phyloP scores from a whole-genome alignment of 257 asterid genomes.

The Asclepias syriaca region DNA sequence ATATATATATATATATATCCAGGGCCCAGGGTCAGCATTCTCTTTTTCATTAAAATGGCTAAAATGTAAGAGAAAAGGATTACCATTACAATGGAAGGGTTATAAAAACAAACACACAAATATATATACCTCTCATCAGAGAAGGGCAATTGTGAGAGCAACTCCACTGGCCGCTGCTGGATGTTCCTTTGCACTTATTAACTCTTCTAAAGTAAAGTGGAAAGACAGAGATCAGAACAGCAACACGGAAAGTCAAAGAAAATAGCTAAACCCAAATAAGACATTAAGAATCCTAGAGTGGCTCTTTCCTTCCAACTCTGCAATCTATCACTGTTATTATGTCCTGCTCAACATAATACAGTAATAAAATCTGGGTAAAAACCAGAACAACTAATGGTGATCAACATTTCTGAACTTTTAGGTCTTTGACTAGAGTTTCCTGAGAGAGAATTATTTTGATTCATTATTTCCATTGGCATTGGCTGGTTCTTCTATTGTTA shows the following conservation, averaged over 20 bases:
- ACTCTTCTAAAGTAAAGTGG: slow-evolving; percentile 40
- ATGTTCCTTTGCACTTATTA: slow-evolving; percentile 47
- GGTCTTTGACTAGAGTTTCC: background rate
- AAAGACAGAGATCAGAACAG: background rate
- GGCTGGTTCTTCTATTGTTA: background rate
- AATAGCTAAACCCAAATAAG: background rate
- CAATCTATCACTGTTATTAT: background rate
- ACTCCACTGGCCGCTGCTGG: slow-evolving; percentile 71
- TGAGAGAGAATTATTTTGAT: background rate
- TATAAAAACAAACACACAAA: background rate
- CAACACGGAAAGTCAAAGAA: slow-evolving; percentile 1
- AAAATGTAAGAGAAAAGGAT: background rate
- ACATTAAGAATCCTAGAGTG: background rate
- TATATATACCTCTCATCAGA: slow-evolving; percentile 60
- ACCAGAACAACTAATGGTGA: background rate
- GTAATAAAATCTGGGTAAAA: background rate
- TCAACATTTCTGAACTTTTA: background rate
- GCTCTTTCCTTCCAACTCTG: background rate
- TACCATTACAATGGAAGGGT: background rate
- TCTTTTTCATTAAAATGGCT: no score
- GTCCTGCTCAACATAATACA: background rate
- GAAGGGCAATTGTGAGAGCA: slow-evolving; percentile 54
- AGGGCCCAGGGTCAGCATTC: no score
- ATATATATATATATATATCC: no score
- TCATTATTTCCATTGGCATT: background rate